Conservation (phyloP, 164 flowering plant species). For the Protea cynaroides region DNA sequence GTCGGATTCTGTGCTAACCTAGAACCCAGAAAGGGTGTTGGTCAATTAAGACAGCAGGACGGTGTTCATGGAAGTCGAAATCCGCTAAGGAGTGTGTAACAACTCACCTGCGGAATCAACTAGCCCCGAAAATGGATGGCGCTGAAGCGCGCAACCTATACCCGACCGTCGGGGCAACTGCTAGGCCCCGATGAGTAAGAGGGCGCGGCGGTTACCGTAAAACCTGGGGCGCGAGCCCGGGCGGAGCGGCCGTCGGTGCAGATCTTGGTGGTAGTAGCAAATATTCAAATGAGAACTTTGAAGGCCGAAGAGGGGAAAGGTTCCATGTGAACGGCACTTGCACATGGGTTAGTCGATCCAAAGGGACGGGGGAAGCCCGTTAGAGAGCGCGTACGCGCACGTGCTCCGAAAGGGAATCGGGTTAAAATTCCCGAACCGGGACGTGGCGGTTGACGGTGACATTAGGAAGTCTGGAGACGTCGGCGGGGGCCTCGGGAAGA, state of each 20-base stretch:
- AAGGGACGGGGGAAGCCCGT: too few species aligned
- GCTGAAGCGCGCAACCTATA: constrained; percentile 52
- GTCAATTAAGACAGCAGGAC: too few species aligned
- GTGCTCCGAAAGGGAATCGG: too few species aligned
- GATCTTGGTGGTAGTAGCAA: too few species aligned
- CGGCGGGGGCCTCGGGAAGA: constrained; percentile 2
- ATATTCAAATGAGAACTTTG: too few species aligned
- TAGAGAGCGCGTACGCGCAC: too few species aligned
- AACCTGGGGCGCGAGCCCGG: constrained; percentile 7
- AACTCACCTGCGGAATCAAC: constrained; percentile 64
- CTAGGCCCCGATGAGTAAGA: constrained; percentile 40
- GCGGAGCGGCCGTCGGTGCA: too few species aligned
- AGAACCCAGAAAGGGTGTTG: too few species aligned
- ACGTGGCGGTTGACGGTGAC: not conserved
- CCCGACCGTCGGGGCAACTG: constrained; percentile 32
- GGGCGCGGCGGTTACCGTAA: constrained; percentile 32
- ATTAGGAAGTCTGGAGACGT: not conserved
- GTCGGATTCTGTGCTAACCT: too few species aligned
- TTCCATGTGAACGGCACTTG: not conserved
- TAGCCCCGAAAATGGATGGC: constrained; percentile 74
- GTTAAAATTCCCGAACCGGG: too few species aligned
- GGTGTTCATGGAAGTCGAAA: constrained; percentile 12
- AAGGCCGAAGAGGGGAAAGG: not conserved
- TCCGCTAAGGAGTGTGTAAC: constrained; percentile 50
- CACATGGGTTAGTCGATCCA: too few species aligned